Percentiles rank a stretch among this genome's conserved stretches.
Evolutionary conservation across 1,284 basidiomycete genomes (phyloP).

Genomic region (Inonotus hispidus): DNA sequence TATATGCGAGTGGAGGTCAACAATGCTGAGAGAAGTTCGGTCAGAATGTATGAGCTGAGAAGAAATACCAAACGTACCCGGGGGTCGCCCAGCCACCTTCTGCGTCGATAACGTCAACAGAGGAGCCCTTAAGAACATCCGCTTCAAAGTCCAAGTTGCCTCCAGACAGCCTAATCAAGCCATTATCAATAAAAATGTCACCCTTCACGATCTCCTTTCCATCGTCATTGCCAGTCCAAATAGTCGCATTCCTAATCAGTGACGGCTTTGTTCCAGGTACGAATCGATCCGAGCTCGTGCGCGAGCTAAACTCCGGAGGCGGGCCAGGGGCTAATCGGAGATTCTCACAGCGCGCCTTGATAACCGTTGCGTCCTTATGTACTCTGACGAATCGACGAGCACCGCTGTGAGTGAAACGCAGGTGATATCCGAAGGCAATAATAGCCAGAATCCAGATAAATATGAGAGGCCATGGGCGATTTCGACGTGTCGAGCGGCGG

Average conservation of each 20-base stretch:
- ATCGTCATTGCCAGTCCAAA: conserved; percentile 73
- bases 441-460: conserved; percentile 1
- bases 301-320: conserved; percentile 42
- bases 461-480: conserved; percentile 4
- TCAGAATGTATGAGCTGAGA: neutral
- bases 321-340: conserved; percentile 33
- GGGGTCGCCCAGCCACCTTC: conserved; percentile 35
- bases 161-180: conserved; percentile 54
- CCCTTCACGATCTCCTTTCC: conserved; percentile 60
- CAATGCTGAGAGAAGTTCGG: conserved; percentile 32
- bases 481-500: neutral
- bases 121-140: conserved; percentile 18
- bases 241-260: conserved; percentile 70
- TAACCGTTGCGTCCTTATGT: neutral
- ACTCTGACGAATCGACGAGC: neutral
- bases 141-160: conserved; percentile 28
- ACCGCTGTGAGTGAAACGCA: neutral
- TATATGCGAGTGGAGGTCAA: conserved; percentile 62
- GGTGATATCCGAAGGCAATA: conserved; percentile 1
- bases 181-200: conserved; percentile 51
- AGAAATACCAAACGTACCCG: conserved; percentile 26
- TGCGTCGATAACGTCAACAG: conserved; percentile 27
- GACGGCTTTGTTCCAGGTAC: conserved; percentile 60
- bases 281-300: conserved; percentile 66
- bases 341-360: conserved; percentile 18